A percentile compares a stretch with the other conserved stretches of the same genome.
phyloP scores from a whole-genome alignment of 129 eudicot species.

The Rutidosis leptorrhynchoides region DNA sequence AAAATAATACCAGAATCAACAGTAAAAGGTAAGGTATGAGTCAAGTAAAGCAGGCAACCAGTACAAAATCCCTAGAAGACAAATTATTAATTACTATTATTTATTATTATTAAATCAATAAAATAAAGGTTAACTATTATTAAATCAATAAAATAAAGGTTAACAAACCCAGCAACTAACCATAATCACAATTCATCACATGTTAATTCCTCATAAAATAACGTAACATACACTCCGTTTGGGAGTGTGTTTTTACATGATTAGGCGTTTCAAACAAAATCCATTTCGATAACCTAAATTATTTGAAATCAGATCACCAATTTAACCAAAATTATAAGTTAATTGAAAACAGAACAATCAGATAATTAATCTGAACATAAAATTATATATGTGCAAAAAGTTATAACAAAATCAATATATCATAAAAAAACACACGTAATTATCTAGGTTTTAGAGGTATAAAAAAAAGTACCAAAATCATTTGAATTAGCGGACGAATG shows the following conservation, averaged over 20 bases:
- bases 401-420: not conserved
- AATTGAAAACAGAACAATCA: not conserved
- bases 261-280: not conserved
- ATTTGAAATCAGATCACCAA: not conserved
- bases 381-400: not conserved
- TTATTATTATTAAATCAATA: too few relatives aligned
- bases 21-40: not conserved
- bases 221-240: not conserved
- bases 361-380: not conserved
- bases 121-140: not conserved
- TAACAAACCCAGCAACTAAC: not conserved
- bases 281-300: not conserved
- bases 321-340: not conserved
- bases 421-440: not conserved
- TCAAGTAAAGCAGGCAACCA: not conserved
- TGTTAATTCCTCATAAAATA: not conserved
- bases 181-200: not conserved
- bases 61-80: not conserved
- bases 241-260: not conserved
- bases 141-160: not conserved
- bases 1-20: not conserved
- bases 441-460: not conserved
- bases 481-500: constrained; percentile 12
- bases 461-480: constrained; percentile 14
- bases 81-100: too few relatives aligned